phyloP scores from a whole-genome alignment of 441 rosid species.

The Rhodomyrtus psidioides region DNA sequence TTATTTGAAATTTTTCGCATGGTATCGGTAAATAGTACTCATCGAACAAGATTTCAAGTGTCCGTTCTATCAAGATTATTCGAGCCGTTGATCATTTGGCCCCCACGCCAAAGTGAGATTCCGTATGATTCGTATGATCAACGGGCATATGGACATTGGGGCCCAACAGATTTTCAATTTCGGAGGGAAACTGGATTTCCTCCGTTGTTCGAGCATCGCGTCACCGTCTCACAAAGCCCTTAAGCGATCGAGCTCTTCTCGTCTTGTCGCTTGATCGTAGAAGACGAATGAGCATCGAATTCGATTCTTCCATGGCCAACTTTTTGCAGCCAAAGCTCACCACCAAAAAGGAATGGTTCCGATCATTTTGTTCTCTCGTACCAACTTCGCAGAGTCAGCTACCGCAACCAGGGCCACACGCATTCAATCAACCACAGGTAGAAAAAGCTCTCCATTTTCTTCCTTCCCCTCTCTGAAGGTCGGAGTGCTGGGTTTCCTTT shows the following conservation, averaged over 20 bases:
- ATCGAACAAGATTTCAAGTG: too few species aligned
- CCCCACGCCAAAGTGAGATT: background rate
- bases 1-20: too few species aligned
- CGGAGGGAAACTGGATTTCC: background rate
- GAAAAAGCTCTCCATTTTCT: background rate
- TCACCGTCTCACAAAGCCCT: background rate
- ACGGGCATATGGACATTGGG: background rate
- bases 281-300: slow-evolving; percentile 10
- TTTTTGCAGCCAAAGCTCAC: slow-evolving; percentile 9
- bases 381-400: background rate
- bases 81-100: too few species aligned
- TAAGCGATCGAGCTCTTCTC: background rate
- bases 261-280: background rate
- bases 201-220: background rate
- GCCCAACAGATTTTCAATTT: background rate
- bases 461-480: background rate
- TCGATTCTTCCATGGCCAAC: slow-evolving; percentile 16
- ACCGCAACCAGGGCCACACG: background rate
- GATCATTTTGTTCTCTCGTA: background rate
- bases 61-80: too few species aligned
- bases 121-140: background rate
- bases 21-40: too few species aligned
- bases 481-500: background rate
- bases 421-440: background rate
- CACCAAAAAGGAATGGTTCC: slow-evolving; percentile 1